These are phyloP conservation scores for Trichophyton equinum DNA, from an alignment of 2,329 filamentous ascomycete species.

Conservation along the genomic window DNA sequence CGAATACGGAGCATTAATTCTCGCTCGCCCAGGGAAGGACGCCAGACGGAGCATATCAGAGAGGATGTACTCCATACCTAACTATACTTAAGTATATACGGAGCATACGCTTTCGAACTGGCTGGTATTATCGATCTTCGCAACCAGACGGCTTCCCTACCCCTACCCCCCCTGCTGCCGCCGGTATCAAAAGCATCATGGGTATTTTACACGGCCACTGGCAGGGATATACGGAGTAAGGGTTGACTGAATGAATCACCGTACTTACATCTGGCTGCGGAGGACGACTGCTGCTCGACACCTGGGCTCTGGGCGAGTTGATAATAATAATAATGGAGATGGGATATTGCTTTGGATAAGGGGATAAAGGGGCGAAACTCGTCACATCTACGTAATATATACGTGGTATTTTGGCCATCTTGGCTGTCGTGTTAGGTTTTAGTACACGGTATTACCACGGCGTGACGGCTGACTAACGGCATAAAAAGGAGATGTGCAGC, in stretches of 20 bases:
- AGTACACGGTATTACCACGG: background rate
- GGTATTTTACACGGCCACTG: no score
- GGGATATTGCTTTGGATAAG: background rate
- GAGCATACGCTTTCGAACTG: background rate
- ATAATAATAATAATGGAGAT: no score
- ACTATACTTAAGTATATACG: no score
- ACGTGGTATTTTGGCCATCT: background rate
- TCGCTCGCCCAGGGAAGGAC: background rate
- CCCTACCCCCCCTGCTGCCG: background rate
- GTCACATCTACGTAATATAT: background rate
- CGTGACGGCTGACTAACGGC: background rate
- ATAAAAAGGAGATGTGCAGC: background rate
- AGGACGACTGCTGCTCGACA: no score
- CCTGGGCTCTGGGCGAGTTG: no score
- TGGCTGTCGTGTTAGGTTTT: background rate
- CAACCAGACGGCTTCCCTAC: background rate
- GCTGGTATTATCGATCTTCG: background rate
- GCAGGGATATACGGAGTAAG: no score
- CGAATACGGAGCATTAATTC: background rate
- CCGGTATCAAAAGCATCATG: background rate
- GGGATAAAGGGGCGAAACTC: background rate
- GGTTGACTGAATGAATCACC: no score
- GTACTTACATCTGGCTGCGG: no score
- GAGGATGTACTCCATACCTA: no score
- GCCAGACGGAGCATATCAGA: background rate